Conservation (phyloP, 2,329 filamentous ascomycete species). For the Bipolaris bicolor region DNA sequence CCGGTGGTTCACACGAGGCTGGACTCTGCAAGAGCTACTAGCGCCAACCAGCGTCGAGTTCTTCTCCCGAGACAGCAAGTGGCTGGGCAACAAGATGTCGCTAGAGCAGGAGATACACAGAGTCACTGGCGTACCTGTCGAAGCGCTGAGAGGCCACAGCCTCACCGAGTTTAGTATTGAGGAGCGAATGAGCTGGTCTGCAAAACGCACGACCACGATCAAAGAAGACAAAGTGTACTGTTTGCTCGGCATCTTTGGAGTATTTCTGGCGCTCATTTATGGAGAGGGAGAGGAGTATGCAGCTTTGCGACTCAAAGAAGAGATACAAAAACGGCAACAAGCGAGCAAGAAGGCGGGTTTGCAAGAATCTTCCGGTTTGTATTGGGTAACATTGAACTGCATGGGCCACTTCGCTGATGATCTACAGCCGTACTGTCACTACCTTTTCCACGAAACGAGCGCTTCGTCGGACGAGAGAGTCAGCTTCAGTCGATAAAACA, state of each 20-base stretch:
- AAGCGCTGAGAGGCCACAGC: slow-evolving; percentile 8
- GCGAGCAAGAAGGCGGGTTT: slow-evolving; percentile 9
- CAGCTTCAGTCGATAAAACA: slow-evolving; percentile 19
- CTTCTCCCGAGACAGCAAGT: slow-evolving; percentile 21
- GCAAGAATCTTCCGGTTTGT: slow-evolving; percentile 14
- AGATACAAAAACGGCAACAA: slow-evolving; percentile 20
- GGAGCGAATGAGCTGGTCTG: slow-evolving; percentile 35
- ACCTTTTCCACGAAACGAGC: slow-evolving; percentile 19
- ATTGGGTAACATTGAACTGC: slow-evolving; percentile 3
- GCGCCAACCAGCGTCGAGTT: slow-evolving; percentile 23
- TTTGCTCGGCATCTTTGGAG: slow-evolving; percentile 33
- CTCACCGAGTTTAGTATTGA: slow-evolving; percentile 23
- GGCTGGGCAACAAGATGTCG: slow-evolving; percentile 19
- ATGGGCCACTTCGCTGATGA: slow-evolving; percentile 10
- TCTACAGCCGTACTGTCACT: slow-evolving; percentile 17
- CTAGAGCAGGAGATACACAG: slow-evolving; percentile 16
- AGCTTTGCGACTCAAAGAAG: slow-evolving; percentile 20
- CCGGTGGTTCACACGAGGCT: slow-evolving; percentile 1
- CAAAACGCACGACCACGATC: slow-evolving; percentile 26
- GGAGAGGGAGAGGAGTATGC: slow-evolving; percentile 29
- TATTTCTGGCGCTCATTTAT: slow-evolving; percentile 27
- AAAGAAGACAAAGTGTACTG: slow-evolving; percentile 35
- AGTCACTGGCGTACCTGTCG: slow-evolving; percentile 19
- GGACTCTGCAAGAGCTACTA: slow-evolving; percentile 20
- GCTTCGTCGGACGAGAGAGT: slow-evolving; percentile 21